phyloP scores from a whole-genome alignment of 148 eudicot genomes.

The Rhododendron ovatum region DNA sequence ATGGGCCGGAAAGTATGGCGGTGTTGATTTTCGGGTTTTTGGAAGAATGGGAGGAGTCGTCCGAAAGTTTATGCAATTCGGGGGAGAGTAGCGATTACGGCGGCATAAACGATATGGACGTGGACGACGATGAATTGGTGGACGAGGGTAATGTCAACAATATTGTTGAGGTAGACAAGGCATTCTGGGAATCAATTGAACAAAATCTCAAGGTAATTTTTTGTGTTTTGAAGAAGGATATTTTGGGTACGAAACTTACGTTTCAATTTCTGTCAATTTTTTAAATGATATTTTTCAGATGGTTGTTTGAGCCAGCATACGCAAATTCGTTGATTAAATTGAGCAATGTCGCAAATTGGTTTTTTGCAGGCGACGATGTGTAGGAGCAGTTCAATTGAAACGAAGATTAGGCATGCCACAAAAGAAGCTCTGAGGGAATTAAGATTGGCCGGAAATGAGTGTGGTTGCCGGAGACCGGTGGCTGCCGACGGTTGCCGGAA shows the following conservation, averaged over 20 bases:
- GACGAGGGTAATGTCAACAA: not conserved
- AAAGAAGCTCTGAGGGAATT: conserved; percentile 23
- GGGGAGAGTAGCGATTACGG: not conserved
- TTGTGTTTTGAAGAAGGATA: not conserved
- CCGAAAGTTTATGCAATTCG: not conserved
- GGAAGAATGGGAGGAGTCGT: conserved; percentile 13
- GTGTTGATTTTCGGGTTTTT: conserved; percentile 27
- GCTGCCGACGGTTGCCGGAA: conserved; percentile 13
- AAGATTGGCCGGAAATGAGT: not conserved
- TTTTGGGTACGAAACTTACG: not conserved
- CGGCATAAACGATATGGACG: not conserved
- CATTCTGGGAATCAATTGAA: conserved; percentile 27
- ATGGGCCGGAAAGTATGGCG: conserved; percentile 6
- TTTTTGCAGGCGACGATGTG: conserved; percentile 17
- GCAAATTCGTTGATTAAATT: not conserved
- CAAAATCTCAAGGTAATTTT: conserved; percentile 23
- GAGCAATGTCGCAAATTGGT: not conserved
- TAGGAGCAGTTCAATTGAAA: conserved; percentile 23
- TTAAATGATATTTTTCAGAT: not conserved
- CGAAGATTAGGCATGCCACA: conserved; percentile 22
- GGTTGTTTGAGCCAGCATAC: not conserved
- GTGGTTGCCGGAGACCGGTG: conserved; percentile 12
- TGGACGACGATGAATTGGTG: conserved; percentile 5
- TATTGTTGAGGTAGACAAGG: conserved; percentile 17
- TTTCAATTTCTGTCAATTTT: not conserved